Evolutionary conservation across 192 early-diverging fungal species (phyloP).

Genomic region (Paraglomus brasilianum): DNA sequence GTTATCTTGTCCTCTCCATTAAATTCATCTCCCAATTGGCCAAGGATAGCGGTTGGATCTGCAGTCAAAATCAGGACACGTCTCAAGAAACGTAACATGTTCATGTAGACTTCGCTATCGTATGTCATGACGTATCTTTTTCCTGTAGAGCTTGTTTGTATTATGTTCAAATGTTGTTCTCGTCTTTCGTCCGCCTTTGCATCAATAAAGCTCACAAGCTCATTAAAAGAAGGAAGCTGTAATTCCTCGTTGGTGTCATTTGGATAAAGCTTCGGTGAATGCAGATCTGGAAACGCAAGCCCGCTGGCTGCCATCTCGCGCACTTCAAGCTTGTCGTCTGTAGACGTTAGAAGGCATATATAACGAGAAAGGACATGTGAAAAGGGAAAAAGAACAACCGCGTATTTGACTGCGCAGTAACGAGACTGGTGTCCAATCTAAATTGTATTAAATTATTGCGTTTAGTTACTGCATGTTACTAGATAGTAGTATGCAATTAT

Average conservation of each 20-base stretch:
- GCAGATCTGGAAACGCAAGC: constrained; percentile 38
- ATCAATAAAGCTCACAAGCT: constrained; percentile 40
- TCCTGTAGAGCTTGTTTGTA: constrained; percentile 34
- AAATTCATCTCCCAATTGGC: constrained; percentile 45
- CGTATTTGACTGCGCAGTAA: constrained; percentile 63
- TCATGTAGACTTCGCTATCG: constrained; percentile 61
- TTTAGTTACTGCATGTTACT: background rate
- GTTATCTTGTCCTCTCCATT: constrained; percentile 39
- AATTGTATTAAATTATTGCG: background rate
- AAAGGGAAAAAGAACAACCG: constrained; percentile 60
- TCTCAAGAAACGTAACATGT: constrained; percentile 63
- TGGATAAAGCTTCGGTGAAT: constrained; percentile 25
- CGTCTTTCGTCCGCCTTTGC: constrained; percentile 28
- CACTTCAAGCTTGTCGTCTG: constrained; percentile 52
- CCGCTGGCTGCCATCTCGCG: constrained; percentile 55
- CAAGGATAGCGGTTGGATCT: constrained; percentile 56
- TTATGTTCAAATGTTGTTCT: constrained; percentile 16
- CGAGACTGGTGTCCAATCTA: constrained; percentile 49
- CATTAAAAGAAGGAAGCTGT: constrained; percentile 36
- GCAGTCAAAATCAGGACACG: constrained; percentile 57
- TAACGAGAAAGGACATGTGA: constrained; percentile 56
- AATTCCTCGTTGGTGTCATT: constrained; percentile 1
- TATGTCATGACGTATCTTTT: constrained; percentile 51
- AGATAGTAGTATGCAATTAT: too few relatives aligned
- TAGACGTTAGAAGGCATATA: constrained; percentile 58